Percentiles rank a stretch among this genome's conserved stretches.
Conservation (phyloP, 176 grass and related monocot species). For the Carex pumila region DNA sequence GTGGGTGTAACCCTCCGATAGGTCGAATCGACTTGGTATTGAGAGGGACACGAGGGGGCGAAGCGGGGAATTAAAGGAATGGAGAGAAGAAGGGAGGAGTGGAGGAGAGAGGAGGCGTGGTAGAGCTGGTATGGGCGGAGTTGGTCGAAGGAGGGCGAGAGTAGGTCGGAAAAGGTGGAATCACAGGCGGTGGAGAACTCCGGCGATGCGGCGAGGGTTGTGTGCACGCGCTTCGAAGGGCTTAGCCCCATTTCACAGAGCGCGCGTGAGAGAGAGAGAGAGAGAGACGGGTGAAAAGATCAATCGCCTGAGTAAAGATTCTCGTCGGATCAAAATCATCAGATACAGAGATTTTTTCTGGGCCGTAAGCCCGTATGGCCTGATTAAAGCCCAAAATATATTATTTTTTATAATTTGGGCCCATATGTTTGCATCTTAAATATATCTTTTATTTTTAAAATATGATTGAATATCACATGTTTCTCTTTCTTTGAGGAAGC, state of each 20-base stretch:
- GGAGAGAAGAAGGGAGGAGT: constrained; percentile 21
- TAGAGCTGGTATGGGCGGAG: constrained; percentile 61
- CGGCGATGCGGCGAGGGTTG: constrained; percentile 35
- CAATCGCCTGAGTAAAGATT: not conserved
- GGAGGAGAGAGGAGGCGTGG: constrained; percentile 39
- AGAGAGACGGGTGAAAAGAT: not conserved
- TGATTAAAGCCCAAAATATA: not conserved
- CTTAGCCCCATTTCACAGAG: constrained; percentile 41
- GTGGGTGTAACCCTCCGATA: constrained; percentile 24
- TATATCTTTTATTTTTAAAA: too few species aligned
- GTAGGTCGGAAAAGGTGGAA: constrained; percentile 41
- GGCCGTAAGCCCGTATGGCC: not conserved
- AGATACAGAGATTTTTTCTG: not conserved
- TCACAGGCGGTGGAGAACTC: constrained; percentile 50
- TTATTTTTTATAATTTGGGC: not conserved
- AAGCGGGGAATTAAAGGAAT: constrained; percentile 44
- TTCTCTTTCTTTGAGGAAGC: not conserved
- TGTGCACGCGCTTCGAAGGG: constrained; percentile 61
- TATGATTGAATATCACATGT: not conserved
- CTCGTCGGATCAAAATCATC: not conserved
- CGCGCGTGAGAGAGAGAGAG: not conserved
- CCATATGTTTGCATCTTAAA: not conserved
- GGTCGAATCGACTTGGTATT: constrained; percentile 37
- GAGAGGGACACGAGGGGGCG: constrained; percentile 28
- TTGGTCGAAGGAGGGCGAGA: constrained; percentile 30